These are phyloP conservation scores for Limnomonas spitsbergensis DNA, from an alignment of 139 green algal genomes.

Conservation along the genomic window DNA sequence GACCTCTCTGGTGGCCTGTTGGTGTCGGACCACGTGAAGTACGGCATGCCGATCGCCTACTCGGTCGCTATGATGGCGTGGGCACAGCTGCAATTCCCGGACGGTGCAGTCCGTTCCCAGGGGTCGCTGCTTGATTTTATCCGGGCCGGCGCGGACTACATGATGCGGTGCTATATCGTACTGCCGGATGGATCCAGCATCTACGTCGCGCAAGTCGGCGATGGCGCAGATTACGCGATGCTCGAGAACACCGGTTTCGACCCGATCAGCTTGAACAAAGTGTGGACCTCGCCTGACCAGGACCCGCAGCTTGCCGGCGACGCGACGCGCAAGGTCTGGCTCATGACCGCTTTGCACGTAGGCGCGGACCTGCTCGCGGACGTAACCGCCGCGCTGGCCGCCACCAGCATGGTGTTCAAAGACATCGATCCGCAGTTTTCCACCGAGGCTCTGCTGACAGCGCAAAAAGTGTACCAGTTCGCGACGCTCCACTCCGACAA, in stretches of 20 bases:
- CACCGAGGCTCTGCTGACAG: not conserved
- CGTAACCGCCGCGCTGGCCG: slow-evolving; percentile 1
- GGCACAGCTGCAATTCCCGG: slow-evolving; percentile 7
- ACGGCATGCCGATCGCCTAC: slow-evolving; percentile 12
- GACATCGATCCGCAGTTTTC: not conserved
- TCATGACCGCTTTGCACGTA: not conserved
- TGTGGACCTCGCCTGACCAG: slow-evolving; percentile 12
- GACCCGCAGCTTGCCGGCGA: slow-evolving; percentile 12
- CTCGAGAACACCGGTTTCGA: not conserved
- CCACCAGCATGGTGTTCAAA: slow-evolving; percentile 3
- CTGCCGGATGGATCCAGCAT: not conserved
- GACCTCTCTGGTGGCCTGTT: slow-evolving; percentile 5
- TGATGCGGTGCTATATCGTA: slow-evolving; percentile 7
- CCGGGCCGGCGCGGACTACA: not conserved
- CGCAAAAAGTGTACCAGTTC: slow-evolving; percentile 7
- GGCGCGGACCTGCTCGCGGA: slow-evolving; percentile 12
- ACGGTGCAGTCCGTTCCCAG: not conserved
- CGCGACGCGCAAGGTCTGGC: not conserved
- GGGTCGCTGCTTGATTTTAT: not conserved
- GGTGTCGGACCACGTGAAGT: not conserved
- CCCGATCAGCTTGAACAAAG: not conserved
- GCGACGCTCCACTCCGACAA: not conserved
- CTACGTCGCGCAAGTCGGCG: slow-evolving; percentile 13
- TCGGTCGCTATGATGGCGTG: slow-evolving; percentile 11
- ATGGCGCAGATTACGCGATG: slow-evolving; percentile 2